Evolutionary conservation across 257 asterid genomes (phyloP), one percentile per base, ranked within the genome.

Genomic region (Apocynum venetum): DNA sequence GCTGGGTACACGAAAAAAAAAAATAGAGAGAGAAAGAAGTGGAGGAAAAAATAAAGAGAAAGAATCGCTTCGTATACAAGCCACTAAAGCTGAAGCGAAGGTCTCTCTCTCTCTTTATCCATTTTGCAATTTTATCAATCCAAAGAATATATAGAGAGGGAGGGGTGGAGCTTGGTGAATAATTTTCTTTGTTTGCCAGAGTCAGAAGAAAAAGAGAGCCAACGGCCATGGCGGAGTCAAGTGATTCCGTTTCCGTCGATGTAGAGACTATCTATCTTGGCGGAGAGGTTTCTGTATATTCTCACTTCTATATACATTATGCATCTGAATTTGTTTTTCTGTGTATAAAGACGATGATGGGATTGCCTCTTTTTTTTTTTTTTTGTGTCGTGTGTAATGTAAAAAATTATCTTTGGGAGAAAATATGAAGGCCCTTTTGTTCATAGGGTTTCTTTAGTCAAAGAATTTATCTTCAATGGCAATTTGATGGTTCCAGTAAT

Each of bases 181-280:
- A 77, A 77, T 74, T 78, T 70, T 64, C 60, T 73, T 72, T 46
- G 78, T 76, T 74, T 78, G 65, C 6, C 76, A 25, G 65, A 43
- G 68, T 40, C 72, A 43, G 78, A 72, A 52, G 46, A 44, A 55
- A 61, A 43, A 57, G 17, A 56, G 78, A 76, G 81, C 84, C 84
- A 76, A 76, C 71, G 81, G 82, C 89, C 81, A 86, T 84, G 89
- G 72, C 83, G 59, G 89, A 84, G 41, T 84, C 83, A 12, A 74
- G 78, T 66, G 86, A 82, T 80, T 80, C 79, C 77, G 80, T 86
- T 82, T 80, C 82, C 72, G 76, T 86, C 20, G 84, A 82, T 71
- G 77, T 86, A 43, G 83, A 84, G 57, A 81, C 87, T 43, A 84
- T 84, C 78, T 86, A 82, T 73, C 86, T 84, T 48, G 89, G 89